These are phyloP conservation scores for Paracorniculantispora psalliotae DNA, from an alignment of 2,329 filamentous ascomycete genomes.

Conservation along the genomic window DNA sequence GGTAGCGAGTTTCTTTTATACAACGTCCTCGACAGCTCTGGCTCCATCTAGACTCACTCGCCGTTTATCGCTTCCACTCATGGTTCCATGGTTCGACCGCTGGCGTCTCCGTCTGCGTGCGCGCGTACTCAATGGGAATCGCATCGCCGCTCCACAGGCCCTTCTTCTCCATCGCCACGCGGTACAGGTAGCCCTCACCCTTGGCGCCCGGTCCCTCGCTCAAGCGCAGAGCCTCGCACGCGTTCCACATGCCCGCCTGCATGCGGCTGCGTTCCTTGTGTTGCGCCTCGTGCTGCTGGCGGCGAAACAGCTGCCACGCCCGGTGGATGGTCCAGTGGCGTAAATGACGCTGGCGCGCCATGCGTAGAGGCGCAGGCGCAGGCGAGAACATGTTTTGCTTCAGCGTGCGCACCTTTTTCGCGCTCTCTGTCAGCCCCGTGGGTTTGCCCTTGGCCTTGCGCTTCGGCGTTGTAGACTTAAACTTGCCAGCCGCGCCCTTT, in stretches of 20 bases:
- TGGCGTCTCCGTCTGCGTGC: conserved; percentile 79
- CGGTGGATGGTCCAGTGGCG: conserved; percentile 99
- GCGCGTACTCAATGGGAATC: conserved; percentile 87
- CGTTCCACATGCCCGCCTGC: conserved; percentile 76
- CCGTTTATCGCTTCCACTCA: conserved; percentile 66
- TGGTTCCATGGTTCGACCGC: conserved; percentile 82
- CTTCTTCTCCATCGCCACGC: conserved; percentile 87
- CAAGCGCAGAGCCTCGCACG: conserved; percentile 76
- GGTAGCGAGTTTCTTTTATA: too few species aligned
- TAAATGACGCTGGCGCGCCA: conserved; percentile 80
- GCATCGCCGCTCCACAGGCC: conserved; percentile 67
- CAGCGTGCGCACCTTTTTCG: conserved; percentile 40
- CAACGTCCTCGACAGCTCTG: too few species aligned
- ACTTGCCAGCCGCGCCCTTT: neutral
- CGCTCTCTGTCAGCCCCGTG: conserved; percentile 30
- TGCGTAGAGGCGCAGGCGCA: conserved; percentile 68
- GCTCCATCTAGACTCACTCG: too few species aligned
- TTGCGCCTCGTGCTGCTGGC: conserved; percentile 58
- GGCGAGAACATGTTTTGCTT: conserved; percentile 44
- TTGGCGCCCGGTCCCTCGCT: conserved; percentile 48
- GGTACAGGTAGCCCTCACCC: conserved; percentile 69
- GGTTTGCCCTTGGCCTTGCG: conserved; percentile 11
- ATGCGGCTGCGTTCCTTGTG: conserved; percentile 69
- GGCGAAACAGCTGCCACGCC: conserved; percentile 79
- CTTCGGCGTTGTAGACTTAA: conserved; percentile 23